A percentile compares a stretch with the other conserved stretches of the same genome.
These are phyloP conservation scores for Lentinula edodes DNA, from an alignment of 768 basidiomycete genomes.

Conservation along the genomic window DNA sequence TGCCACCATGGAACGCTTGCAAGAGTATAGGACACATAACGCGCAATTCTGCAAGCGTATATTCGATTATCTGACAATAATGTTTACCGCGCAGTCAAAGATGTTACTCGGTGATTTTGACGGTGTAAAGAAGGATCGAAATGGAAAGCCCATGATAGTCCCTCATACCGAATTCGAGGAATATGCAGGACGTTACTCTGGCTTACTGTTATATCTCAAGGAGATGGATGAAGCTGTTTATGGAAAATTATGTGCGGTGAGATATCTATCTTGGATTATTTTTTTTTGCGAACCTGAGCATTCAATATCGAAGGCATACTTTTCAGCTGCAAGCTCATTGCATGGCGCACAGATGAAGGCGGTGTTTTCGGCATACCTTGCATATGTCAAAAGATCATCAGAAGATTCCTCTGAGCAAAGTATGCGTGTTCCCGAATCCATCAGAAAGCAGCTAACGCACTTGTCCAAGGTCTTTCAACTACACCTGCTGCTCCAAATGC, in stretches of 20 bases:
- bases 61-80: slow-evolving; percentile 84
- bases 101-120: slow-evolving; percentile 58
- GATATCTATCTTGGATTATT: slow-evolving; percentile 20
- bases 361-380: slow-evolving; percentile 53
- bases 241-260: slow-evolving; percentile 83
- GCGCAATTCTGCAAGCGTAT: slow-evolving; percentile 90
- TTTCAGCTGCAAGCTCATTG: slow-evolving; percentile 77
- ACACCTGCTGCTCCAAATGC: slow-evolving; percentile 33
- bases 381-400: slow-evolving; percentile 54
- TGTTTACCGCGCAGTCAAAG: slow-evolving; percentile 85
- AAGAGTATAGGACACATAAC: slow-evolving; percentile 88
- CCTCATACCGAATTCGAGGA: slow-evolving; percentile 73
- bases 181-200: slow-evolving; percentile 84
- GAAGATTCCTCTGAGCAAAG: slow-evolving; percentile 78
- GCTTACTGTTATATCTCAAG: slow-evolving; percentile 86
- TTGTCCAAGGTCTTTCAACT: slow-evolving; percentile 38
- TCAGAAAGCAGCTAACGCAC: background rate
- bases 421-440: slow-evolving; percentile 21
- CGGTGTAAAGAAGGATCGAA: slow-evolving; percentile 43
- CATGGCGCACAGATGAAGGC: slow-evolving; percentile 79
- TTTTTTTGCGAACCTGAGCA: slow-evolving; percentile 3
- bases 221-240: slow-evolving; percentile 94
- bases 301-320: slow-evolving; percentile 67
- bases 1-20: slow-evolving; percentile 90
- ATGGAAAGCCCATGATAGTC: slow-evolving; percentile 42